These are phyloP conservation scores for Rhizoclosmatium globosum DNA, from an alignment of 192 early-diverging fungal genomes.

Conservation along the genomic window DNA sequence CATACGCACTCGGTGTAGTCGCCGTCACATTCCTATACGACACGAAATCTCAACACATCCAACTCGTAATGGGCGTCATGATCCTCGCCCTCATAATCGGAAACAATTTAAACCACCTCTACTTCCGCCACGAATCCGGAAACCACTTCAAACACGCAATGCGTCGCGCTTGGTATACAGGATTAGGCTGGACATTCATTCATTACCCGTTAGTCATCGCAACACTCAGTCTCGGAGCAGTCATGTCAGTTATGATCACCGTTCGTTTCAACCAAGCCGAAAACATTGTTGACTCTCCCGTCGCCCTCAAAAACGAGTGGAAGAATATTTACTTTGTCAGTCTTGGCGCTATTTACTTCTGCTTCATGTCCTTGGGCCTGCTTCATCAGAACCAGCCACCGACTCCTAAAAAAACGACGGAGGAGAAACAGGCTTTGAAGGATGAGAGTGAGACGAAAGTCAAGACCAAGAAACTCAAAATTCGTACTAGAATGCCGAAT, in stretches of 20 bases:
- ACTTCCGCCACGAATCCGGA: slow-evolving; percentile 7
- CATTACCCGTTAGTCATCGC: neutral
- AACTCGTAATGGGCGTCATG: slow-evolving; percentile 3
- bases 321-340: neutral
- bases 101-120: slow-evolving; percentile 10
- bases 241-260: neutral
- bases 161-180: slow-evolving; percentile 7
- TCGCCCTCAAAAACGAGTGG: neutral
- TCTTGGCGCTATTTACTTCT: neutral
- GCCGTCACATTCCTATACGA: slow-evolving; percentile 22
- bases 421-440: neutral
- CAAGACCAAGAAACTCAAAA: neutral
- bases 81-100: slow-evolving; percentile 5
- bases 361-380: neutral
- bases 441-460: neutral
- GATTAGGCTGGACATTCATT: neutral
- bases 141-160: slow-evolving; percentile 18
- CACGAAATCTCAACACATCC: neutral
- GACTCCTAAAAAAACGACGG: too few species aligned
- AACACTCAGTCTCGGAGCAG: neutral
- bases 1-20: neutral
- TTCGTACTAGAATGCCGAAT: neutral
- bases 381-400: neutral
- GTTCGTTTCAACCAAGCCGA: neutral
- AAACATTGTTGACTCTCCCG: neutral